These are phyloP conservation scores for Colletotrichum agaves DNA, from an alignment of 2,329 filamentous ascomycete species.

Conservation along the genomic window DNA sequence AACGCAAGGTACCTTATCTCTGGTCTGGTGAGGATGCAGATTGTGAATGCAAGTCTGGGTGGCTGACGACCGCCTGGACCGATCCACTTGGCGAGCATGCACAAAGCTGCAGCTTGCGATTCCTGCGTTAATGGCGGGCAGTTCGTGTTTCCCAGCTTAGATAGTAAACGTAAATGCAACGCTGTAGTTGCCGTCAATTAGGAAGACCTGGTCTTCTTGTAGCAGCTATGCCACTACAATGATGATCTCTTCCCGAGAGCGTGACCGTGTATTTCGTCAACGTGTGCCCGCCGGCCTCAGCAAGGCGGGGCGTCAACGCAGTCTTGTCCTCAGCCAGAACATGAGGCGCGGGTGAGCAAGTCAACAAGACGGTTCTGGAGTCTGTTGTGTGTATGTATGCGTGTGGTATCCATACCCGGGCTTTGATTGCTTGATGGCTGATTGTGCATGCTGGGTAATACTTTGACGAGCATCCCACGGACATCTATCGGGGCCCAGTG, in stretches of 20 bases:
- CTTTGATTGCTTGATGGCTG: not conserved
- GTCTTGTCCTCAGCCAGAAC: not conserved
- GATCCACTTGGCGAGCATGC: slow-evolving; percentile 15
- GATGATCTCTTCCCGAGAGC: not conserved
- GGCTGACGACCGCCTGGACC: slow-evolving; percentile 30
- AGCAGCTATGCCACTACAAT: not conserved
- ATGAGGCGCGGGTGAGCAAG: not conserved
- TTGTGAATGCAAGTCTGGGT: slow-evolving; percentile 1
- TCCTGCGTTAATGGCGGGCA: slow-evolving; percentile 16
- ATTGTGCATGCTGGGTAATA: slow-evolving; percentile 6
- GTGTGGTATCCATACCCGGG: not conserved
- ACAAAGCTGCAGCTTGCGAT: slow-evolving; percentile 14
- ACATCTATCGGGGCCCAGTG: not conserved
- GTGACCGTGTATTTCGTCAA: not conserved
- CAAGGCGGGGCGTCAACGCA: not conserved
- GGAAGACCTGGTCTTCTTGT: not conserved
- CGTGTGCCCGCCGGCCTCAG: not conserved
- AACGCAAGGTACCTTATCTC: slow-evolving; percentile 33
- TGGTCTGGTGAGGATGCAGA: slow-evolving; percentile 1
- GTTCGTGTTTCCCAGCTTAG: slow-evolving; percentile 13
- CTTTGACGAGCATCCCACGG: slow-evolving; percentile 7
- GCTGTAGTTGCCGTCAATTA: not conserved
- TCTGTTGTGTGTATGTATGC: too few species aligned
- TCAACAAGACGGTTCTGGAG: too few species aligned
- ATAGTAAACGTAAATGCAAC: not conserved